Evolutionary conservation across 2,329 filamentous ascomycete genomes (phyloP).

Genomic region (Lecanoromycetidae sp.): DNA sequence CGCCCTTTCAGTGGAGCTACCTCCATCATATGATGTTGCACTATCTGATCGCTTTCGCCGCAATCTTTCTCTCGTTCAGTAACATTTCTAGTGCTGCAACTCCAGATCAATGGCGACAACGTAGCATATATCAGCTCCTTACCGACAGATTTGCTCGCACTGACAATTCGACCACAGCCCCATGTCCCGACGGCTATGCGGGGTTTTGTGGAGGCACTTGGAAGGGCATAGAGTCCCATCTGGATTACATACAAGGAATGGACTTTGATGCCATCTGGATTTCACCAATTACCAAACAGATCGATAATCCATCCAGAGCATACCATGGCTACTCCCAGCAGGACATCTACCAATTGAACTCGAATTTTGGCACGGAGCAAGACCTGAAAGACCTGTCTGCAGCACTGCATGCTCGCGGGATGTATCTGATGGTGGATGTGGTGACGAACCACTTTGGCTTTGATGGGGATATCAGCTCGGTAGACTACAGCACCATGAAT

Average conservation of each 20-base stretch:
- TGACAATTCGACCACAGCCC: conserved; percentile 24
- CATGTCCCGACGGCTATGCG: conserved; percentile 24
- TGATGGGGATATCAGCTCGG: conserved; percentile 32
- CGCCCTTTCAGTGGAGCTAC: too few relatives aligned
- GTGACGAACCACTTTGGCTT: conserved; percentile 48
- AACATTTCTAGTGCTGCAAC: too few relatives aligned
- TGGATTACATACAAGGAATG: conserved; percentile 41
- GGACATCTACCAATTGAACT: conserved; percentile 43
- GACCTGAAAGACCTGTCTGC: conserved; percentile 47
- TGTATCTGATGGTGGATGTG: conserved; percentile 52
- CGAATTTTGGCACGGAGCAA: conserved; percentile 45
- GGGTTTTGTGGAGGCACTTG: conserved; percentile 42
- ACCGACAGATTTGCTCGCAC: conserved; percentile 36
- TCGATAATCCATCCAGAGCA: conserved; percentile 29
- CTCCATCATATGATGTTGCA: too few relatives aligned
- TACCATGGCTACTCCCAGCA: conserved; percentile 42
- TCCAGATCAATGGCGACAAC: conserved; percentile 33
- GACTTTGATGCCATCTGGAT: conserved; percentile 41
- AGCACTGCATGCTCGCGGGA: conserved; percentile 43
- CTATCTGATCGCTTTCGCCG: too few relatives aligned
- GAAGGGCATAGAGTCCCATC: conserved; percentile 35
- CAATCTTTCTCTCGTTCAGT: too few relatives aligned
- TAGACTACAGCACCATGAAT: conserved; percentile 42
- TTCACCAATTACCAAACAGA: conserved; percentile 32
- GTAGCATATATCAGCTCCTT: conserved; percentile 36